Percentiles rank a stretch among this genome's conserved stretches.
Conservation (phyloP, 1,284 basidiomycete species). For the Coriolopsis trogii region DNA sequence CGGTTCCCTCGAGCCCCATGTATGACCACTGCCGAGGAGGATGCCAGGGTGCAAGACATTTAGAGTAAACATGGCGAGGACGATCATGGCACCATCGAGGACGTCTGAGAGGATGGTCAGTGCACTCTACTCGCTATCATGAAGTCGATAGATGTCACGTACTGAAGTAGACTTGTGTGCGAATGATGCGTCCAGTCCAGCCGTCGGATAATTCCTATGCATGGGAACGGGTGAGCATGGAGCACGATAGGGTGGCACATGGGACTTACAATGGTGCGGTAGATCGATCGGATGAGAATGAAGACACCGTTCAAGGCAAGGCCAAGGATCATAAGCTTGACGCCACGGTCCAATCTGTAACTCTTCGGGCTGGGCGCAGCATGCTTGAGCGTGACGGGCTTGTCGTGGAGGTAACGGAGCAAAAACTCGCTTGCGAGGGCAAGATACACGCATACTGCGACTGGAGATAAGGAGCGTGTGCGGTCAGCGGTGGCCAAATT, state of each 20-base stretch:
- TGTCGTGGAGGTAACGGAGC: constrained; percentile 42
- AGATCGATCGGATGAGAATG: constrained; percentile 49
- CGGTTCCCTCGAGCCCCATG: constrained; percentile 10
- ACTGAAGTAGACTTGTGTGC: constrained; percentile 60
- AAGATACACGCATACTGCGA: constrained; percentile 46
- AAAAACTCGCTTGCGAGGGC: constrained; percentile 49
- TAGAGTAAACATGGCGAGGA: constrained; percentile 55
- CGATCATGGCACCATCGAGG: constrained; percentile 64
- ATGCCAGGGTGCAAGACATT: constrained; percentile 59
- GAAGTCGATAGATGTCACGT: background rate
- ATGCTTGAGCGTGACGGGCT: constrained; percentile 36
- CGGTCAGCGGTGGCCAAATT: background rate
- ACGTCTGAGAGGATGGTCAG: constrained; percentile 40
- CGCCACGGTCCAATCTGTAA: constrained; percentile 27
- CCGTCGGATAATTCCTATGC: constrained; percentile 57
- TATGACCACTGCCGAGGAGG: constrained; percentile 19
- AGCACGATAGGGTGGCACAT: background rate
- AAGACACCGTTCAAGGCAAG: constrained; percentile 41
- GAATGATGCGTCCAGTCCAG: constrained; percentile 55
- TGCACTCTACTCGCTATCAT: background rate
- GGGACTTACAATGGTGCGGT: constrained; percentile 47
- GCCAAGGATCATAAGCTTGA: constrained; percentile 41
- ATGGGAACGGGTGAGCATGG: background rate
- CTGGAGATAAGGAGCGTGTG: constrained; percentile 23
- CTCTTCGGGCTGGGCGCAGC: constrained; percentile 4